These are phyloP conservation scores for Globisporangium rhizosaccharum DNA, from an alignment of 352 stramenopile species.

Conservation along the genomic window DNA sequence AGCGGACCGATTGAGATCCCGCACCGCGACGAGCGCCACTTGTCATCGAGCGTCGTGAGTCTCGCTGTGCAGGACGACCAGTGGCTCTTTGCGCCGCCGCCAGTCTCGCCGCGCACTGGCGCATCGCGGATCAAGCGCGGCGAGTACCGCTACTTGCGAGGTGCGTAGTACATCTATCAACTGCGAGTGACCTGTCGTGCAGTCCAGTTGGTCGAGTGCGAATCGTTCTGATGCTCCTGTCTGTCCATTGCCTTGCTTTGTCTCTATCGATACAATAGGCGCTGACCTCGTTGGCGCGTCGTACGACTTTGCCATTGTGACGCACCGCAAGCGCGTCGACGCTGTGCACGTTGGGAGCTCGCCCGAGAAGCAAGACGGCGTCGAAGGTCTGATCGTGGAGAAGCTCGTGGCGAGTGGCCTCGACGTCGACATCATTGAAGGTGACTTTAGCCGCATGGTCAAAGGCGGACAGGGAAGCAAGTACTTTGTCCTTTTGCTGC, in stretches of 20 bases:
- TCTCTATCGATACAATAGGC: slow-evolving; percentile 6
- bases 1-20: slow-evolving; percentile 7
- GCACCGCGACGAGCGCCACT: slow-evolving; percentile 25
- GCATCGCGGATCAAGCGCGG: slow-evolving; percentile 26
- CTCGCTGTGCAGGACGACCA: slow-evolving; percentile 55
- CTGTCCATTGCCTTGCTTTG: no score
- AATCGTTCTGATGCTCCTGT: no score
- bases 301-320: slow-evolving; percentile 81
- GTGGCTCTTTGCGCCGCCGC: slow-evolving; percentile 45
- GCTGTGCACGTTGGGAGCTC: slow-evolving; percentile 12
- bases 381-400: slow-evolving; percentile 46
- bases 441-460: slow-evolving; percentile 51
- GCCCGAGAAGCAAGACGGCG: slow-evolving; percentile 23
- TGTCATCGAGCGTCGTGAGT: slow-evolving; percentile 44
- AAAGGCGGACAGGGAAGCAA: slow-evolving; percentile 30
- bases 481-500: slow-evolving; percentile 71
- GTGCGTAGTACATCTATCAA: slow-evolving; percentile 4
- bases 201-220: no score
- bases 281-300: slow-evolving; percentile 37
- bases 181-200: no score
- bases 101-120: slow-evolving; percentile 27
- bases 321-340: slow-evolving; percentile 28
- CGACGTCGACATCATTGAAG: slow-evolving; percentile 68
- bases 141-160: slow-evolving; percentile 53
- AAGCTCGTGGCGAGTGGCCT: slow-evolving; percentile 56